Evolutionary conservation across 202 grass and related monocot genomes (phyloP).

Genomic region (Brachypodium distachyon): DNA sequence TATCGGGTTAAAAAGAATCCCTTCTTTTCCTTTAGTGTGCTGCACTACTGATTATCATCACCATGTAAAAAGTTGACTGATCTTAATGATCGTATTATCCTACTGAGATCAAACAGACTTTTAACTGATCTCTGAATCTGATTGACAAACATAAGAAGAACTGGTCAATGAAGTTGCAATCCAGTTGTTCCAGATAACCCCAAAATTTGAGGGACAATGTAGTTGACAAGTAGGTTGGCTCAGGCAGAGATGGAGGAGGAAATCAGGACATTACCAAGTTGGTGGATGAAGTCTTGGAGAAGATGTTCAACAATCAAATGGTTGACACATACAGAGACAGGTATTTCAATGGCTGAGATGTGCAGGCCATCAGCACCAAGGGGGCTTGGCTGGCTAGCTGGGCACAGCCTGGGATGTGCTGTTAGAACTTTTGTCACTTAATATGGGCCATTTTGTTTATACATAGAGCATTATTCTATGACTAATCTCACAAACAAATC

Average conservation of each 20-base stretch:
- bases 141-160: too few species aligned
- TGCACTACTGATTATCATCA: neutral
- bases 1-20: neutral
- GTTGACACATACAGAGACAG: slow-evolving; percentile 27
- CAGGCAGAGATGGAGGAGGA: neutral
- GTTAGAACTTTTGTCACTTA: slow-evolving; percentile 8
- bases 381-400: too few species aligned
- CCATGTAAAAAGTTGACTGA: neutral
- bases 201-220: neutral
- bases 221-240: neutral
- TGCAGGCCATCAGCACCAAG: slow-evolving; percentile 41
- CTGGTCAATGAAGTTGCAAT: neutral
- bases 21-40: slow-evolving; percentile 5
- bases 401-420: slow-evolving; percentile 29
- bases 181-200: neutral
- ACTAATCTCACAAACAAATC: slow-evolving; percentile 2
- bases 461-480: too few species aligned
- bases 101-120: neutral
- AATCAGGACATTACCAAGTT: neutral
- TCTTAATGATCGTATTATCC: too few species aligned
- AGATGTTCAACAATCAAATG: slow-evolving; percentile 11
- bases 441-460: too few species aligned
- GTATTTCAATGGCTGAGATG: slow-evolving; percentile 24
- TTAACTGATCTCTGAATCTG: neutral
- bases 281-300: neutral